Evolutionary conservation across 176 grass and related monocot genomes (phyloP), one percentile per base, ranked within the genome.

Genomic region (Zizania latifolia): DNA sequence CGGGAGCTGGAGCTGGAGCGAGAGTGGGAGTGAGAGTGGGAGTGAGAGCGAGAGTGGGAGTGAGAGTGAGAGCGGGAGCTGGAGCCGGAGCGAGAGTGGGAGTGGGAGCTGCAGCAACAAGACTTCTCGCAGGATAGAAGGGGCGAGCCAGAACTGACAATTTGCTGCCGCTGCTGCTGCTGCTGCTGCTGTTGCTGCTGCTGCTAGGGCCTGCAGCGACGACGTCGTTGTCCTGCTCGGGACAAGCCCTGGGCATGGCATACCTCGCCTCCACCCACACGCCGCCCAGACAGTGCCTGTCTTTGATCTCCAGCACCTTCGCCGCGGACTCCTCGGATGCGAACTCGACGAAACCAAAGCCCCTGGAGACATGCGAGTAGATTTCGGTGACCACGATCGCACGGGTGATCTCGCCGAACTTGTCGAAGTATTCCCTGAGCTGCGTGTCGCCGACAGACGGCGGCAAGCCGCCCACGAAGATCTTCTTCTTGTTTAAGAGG

Each of bases 381-480:
- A 43, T 14, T 1, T 86, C 70, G 37, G 72, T 74, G 61, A 80
- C 57, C 21, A 86, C 83, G 38, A 75, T 38, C 4, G 63, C 70
- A 40, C 60, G 61, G 10, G 37, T 80, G 14, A 86, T 34, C 4
- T 10, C 29, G 0, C 70, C 77, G 46, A 68, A 86, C 1, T 64
- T 51, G 21, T 54, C 9, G 58, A 86, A 80, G 22, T 80, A 86
- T 11, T 74, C 38, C 10, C 48, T 22, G 46, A 86, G 72, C 27
- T 34, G 48, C 0, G 68, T 11, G 13, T 86, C 53, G 8, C 39
- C 66, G 19, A 86, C 5, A 19, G 5, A 19, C 2, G 61, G 16
- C 8, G 62, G 50, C 59, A 86, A 69, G 11, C 76, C 76, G 54
- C 76, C 83, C 6, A 80, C 32, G 30, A 86, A 86, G 27, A 80